Evolutionary conservation across 805 yeast genomes (phyloP).

Genomic region (Suhomyces vadensis): DNA sequence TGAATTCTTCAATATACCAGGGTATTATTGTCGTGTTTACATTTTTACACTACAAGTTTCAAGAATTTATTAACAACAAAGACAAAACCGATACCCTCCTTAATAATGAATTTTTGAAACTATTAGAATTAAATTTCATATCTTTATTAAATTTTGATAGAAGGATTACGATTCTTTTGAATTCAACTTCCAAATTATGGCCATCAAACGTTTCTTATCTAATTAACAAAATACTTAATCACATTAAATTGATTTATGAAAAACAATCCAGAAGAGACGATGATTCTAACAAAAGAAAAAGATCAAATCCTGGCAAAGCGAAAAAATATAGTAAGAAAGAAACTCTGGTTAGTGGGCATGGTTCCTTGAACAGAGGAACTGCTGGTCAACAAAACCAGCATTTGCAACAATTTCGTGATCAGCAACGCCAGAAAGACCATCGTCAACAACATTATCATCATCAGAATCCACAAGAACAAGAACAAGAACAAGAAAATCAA

Average conservation of each 20-base stretch:
- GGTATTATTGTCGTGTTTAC: slow-evolving; percentile 53
- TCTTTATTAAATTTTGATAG: slow-evolving; percentile 26
- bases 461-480: not conserved
- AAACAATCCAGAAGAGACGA: slow-evolving; percentile 13
- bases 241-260: slow-evolving; percentile 26
- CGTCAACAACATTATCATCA: too few relatives aligned
- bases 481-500: not conserved
- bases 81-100: slow-evolving; percentile 9
- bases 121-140: slow-evolving; percentile 24
- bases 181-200: slow-evolving; percentile 30
- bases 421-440: too few relatives aligned
- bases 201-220: slow-evolving; percentile 34
- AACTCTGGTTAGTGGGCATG: too few relatives aligned
- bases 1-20: slow-evolving; percentile 51
- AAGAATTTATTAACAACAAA: slow-evolving; percentile 32
- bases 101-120: slow-evolving; percentile 21
- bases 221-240: slow-evolving; percentile 30
- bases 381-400: too few relatives aligned
- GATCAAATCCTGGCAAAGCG: not conserved
- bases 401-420: too few relatives aligned
- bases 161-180: slow-evolving; percentile 20
- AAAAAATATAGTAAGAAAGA: not conserved
- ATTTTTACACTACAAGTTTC: slow-evolving; percentile 44
- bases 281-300: slow-evolving; percentile 6
- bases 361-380: too few relatives aligned